A percentile compares a stretch with the other conserved stretches of the same genome.
Evolutionary conservation across 2,329 filamentous ascomycete species (phyloP).

Genomic region (Pseudogymnoascus sp.): DNA sequence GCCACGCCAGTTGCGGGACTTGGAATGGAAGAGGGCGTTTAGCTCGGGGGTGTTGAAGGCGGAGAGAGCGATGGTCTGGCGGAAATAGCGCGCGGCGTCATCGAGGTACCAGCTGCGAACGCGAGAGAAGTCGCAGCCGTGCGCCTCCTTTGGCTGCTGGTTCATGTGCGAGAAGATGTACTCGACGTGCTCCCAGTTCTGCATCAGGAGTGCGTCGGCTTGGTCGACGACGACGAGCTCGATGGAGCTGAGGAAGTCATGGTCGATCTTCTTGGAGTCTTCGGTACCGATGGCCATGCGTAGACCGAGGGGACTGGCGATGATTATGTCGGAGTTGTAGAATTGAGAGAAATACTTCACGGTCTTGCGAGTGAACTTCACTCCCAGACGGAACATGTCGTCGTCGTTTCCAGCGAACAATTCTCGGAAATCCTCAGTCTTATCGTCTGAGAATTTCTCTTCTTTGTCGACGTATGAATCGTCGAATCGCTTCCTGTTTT

Average conservation of each 20-base stretch:
- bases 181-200: slow-evolving; percentile 96
- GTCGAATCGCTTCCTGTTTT: slow-evolving; percentile 87
- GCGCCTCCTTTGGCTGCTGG: slow-evolving; percentile 76
- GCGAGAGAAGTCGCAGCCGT: slow-evolving; percentile 88
- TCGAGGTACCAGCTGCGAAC: slow-evolving; percentile 92
- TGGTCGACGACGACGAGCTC: slow-evolving; percentile 88
- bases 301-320: slow-evolving; percentile 82
- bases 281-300: slow-evolving; percentile 81
- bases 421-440: slow-evolving; percentile 78
- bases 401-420: slow-evolving; percentile 93
- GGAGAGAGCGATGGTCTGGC: slow-evolving; percentile 76
- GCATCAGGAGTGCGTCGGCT: slow-evolving; percentile 88
- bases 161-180: slow-evolving; percentile 90
- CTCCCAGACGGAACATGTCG: slow-evolving; percentile 90
- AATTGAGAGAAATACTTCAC: slow-evolving; percentile 93
- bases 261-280: slow-evolving; percentile 60
- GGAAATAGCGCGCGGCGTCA: slow-evolving; percentile 66
- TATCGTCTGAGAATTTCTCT: slow-evolving; percentile 60
- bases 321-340: slow-evolving; percentile 91
- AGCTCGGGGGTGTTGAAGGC: slow-evolving; percentile 85
- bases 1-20: slow-evolving; percentile 75
- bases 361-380: slow-evolving; percentile 95
- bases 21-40: slow-evolving; percentile 64
- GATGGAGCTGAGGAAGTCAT: slow-evolving; percentile 88
- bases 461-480: slow-evolving; percentile 69